Evolutionary conservation across 768 basidiomycete species (phyloP), one percentile per base, ranked within the genome.

Genomic region (Macrocybe gigantea): DNA sequence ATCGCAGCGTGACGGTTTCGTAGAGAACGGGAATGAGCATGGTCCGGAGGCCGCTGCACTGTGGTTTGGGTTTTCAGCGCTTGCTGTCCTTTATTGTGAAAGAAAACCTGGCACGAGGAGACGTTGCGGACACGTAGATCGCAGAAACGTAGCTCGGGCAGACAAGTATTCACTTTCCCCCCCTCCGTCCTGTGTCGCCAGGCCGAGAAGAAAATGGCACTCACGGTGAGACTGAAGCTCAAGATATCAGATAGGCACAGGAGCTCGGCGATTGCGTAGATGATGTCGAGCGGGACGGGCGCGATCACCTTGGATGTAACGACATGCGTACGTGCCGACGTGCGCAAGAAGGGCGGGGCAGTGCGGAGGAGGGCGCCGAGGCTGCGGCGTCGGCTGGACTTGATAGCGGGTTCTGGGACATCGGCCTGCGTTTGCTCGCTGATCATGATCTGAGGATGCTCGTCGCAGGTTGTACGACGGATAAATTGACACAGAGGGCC

Each of bases 11-110:
- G 12, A 78, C 66, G 2, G 69, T 70, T 5, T 69, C 62, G 54
- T 78, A 78, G 0, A 78, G 60, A 22, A 64, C 63, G 3, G 74
- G 73, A 32, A 68, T 48, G 32, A 72, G 60, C 15, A 71, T 50
- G 0, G 52, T 45, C 30, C 65, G 65, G 1, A 71, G 39, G 14
- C 58, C 53, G 8, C 56, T 58, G 38, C 64, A 68, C 70, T 72
- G 36, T 10, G 38, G 5, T 5, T 33, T 41, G 30, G 22, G 22
- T 22, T 4, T 22, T 31, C 22, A 31, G 14, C 38, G 42, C 41
- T 38, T 14, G 44, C 40, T 42, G 32, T 11, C 32, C 41, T 39
- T 45, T 13, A 43, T 47, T 40, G 7, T 39, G 15, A 48, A 52
- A 44, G 41, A 12, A 47, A n/a, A 11, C 41, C 44, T 15, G 31